Percentiles rank a stretch among this genome's conserved stretches.
phyloP scores from a whole-genome alignment of 768 basidiomycete genomes.

The Coprinopsis sp. region DNA sequence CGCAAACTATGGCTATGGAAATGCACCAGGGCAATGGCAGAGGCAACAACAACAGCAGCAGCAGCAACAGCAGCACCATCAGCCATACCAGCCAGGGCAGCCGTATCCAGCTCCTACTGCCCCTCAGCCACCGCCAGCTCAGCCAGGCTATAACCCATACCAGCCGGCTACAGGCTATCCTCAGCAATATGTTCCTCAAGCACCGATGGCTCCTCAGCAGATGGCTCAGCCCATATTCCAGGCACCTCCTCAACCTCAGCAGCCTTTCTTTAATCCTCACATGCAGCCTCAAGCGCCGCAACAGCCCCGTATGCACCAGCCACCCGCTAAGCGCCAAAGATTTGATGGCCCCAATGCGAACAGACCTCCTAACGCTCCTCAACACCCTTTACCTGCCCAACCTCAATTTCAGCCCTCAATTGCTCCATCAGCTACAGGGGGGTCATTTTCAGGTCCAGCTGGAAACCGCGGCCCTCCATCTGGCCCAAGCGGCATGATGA shows the following conservation, averaged over 20 bases:
- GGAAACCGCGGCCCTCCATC: slow-evolving; percentile 35
- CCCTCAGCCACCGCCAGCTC: slow-evolving; percentile 49
- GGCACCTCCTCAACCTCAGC: slow-evolving; percentile 39
- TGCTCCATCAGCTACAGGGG: slow-evolving; percentile 29
- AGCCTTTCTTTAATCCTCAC: slow-evolving; percentile 42
- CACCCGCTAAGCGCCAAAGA: slow-evolving; percentile 86
- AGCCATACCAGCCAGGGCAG: slow-evolving; percentile 45
- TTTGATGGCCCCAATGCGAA: slow-evolving; percentile 73
- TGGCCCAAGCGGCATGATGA: slow-evolving; percentile 21
- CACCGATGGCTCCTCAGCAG: slow-evolving; percentile 44
- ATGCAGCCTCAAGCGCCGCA: slow-evolving; percentile 41
- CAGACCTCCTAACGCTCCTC: slow-evolving; percentile 45
- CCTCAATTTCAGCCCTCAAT: slow-evolving; percentile 60
- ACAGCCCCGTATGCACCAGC: slow-evolving; percentile 55
- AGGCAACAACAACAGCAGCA: slow-evolving; percentile 58
- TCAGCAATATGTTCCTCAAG: slow-evolving; percentile 64
- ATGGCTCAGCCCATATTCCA: slow-evolving; percentile 37
- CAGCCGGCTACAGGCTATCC: slow-evolving; percentile 64
- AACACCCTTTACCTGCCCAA: slow-evolving; percentile 50
- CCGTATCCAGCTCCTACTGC: slow-evolving; percentile 53
- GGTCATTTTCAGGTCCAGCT: slow-evolving; percentile 32
- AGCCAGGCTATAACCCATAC: slow-evolving; percentile 71
- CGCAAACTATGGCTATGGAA: slow-evolving; percentile 88
- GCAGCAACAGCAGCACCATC: slow-evolving; percentile 46
- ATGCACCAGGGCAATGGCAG: slow-evolving; percentile 58